phyloP scores from a whole-genome alignment of 495 filamentous ascomycete genomes.

The Tirmania nivea region DNA sequence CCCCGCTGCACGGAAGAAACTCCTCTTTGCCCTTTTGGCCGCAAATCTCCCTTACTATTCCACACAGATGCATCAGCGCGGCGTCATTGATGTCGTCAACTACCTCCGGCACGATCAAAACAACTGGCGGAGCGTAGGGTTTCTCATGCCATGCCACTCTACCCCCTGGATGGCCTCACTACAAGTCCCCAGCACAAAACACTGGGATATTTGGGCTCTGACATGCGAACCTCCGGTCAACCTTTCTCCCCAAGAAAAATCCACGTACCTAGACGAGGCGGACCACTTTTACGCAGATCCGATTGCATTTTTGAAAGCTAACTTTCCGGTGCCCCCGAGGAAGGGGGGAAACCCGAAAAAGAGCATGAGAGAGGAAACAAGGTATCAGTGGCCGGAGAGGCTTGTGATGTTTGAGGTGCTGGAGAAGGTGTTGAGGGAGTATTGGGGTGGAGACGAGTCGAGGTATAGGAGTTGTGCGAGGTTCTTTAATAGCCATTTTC shows the following conservation, averaged over 20 bases:
- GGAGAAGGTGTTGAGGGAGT: conserved; percentile 23
- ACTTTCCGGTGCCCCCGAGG: conserved; percentile 12
- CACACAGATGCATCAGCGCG: conserved; percentile 55
- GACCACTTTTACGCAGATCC: conserved; percentile 67
- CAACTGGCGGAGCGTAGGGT: conserved; percentile 45
- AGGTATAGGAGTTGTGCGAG: conserved; percentile 52
- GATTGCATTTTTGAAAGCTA: conserved; percentile 31
- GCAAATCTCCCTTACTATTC: conserved; percentile 51
- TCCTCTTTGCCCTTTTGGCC: conserved; percentile 36
- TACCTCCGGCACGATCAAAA: conserved; percentile 43
- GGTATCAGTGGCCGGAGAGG: conserved; percentile 27
- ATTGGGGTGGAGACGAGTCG: conserved; percentile 28
- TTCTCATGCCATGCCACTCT: conserved; percentile 93
- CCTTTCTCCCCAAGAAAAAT: conserved; percentile 31
- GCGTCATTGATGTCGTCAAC: conserved; percentile 43
- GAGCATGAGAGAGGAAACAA: conserved; percentile 8
- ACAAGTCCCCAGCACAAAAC: conserved; percentile 25
- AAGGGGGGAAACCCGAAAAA: conserved; percentile 9
- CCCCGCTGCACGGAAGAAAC: conserved; percentile 27
- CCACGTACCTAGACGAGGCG: conserved; percentile 62
- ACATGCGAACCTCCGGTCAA: conserved; percentile 72
- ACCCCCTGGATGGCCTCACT: conserved; percentile 92
- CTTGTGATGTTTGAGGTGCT: conserved; percentile 35
- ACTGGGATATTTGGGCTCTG: conserved; percentile 63
- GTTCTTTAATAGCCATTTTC: conserved; percentile 58